A percentile compares a stretch with the other conserved stretches of the same genome.
phyloP scores from a whole-genome alignment of 2,329 filamentous ascomycete genomes.

The Fusarium sp. region DNA sequence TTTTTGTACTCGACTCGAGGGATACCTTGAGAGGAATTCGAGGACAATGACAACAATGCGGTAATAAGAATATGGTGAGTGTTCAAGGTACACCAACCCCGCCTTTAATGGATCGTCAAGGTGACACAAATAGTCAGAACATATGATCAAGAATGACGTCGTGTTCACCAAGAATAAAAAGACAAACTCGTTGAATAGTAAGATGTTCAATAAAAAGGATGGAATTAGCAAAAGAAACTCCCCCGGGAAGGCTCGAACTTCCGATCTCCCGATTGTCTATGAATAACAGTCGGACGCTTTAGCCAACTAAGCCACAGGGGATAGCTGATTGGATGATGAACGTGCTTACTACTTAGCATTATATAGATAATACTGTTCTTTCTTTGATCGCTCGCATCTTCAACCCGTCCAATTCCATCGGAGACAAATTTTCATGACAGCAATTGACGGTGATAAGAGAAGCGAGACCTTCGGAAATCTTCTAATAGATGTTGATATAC shows the following conservation, averaged over 20 bases:
- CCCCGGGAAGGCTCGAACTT: conserved; percentile 48
- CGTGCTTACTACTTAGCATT: fast-evolving
- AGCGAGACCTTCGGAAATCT: too few relatives aligned
- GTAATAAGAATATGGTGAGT: neutral
- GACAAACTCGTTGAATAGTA: fast-evolving
- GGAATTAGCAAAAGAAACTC: conserved; percentile 5
- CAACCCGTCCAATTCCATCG: too few relatives aligned
- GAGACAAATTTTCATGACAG: too few relatives aligned
- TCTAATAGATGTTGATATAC: too few relatives aligned
- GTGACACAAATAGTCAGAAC: fast-evolving
- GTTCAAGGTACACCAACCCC: neutral
- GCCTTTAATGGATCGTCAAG: neutral
- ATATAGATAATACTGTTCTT: fast-evolving
- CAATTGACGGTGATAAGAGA: too few relatives aligned
- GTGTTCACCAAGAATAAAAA: neutral
- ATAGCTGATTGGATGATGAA: conserved; percentile 1
- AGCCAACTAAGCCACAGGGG: conserved; percentile 44
- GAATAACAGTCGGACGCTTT: conserved; percentile 43
- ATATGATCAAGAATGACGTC: neutral
- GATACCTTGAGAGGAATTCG: neutral
- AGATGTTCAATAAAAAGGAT: fast-evolving
- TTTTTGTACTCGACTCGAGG: neutral
- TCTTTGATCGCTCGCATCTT: neutral
- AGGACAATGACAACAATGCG: neutral
- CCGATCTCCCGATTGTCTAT: conserved; percentile 47